Percentiles rank a stretch among this genome's conserved stretches.
Evolutionary conservation across 495 filamentous ascomycete genomes (phyloP).

Genomic region (Astrothelium subdiscretum): DNA sequence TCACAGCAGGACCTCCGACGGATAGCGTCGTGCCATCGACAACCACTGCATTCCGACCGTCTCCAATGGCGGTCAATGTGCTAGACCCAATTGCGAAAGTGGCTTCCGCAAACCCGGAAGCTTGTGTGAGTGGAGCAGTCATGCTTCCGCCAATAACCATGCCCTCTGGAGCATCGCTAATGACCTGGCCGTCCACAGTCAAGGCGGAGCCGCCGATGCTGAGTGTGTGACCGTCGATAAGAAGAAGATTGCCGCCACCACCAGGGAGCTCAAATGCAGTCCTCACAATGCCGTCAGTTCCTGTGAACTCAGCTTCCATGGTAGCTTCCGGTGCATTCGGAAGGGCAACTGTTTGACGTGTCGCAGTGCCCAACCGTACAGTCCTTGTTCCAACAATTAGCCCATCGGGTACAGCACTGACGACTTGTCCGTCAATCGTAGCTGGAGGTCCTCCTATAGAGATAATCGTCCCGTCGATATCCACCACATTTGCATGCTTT

Average conservation of each 20-base stretch:
- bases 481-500: background rate
- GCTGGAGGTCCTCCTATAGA: background rate
- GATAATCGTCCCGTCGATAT: background rate
- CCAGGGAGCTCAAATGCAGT: background rate
- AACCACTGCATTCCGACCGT: background rate
- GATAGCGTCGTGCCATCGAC: background rate
- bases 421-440: background rate
- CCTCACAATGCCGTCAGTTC: background rate
- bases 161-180: constrained; percentile 18
- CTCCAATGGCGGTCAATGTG: background rate
- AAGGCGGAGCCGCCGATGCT: constrained; percentile 15
- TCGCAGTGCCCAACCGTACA: background rate
- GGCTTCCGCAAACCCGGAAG: background rate
- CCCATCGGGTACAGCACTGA: background rate
- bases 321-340: background rate
- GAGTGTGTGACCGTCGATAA: constrained; percentile 19
- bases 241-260: constrained; percentile 1
- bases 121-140: background rate
- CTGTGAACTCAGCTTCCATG: background rate
- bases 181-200: constrained; percentile 14
- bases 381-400: constrained; percentile 7
- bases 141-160: constrained; percentile 10
- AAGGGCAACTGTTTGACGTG: background rate
- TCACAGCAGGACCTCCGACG: constrained; percentile 7
- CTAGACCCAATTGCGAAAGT: background rate